These are phyloP conservation scores for Ambispora gerdemannii DNA, from an alignment of 192 early-diverging fungal genomes.

Conservation along the genomic window DNA sequence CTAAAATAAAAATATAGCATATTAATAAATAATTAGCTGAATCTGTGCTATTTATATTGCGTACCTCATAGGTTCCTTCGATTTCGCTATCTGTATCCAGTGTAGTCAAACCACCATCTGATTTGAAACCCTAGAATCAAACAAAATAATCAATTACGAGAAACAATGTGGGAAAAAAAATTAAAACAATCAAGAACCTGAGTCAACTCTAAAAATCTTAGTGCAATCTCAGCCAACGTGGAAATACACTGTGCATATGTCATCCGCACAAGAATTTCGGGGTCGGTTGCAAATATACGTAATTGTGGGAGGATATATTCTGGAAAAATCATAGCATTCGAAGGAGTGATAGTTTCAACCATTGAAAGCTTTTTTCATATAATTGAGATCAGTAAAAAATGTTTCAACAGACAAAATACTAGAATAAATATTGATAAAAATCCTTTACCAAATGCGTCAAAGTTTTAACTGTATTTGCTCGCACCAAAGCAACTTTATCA, in stretches of 20 bases:
- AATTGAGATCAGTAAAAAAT: neutral
- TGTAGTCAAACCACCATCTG: conserved; percentile 44
- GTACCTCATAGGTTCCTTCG: conserved; percentile 43
- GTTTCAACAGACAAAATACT: neutral
- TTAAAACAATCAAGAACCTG: conserved; percentile 44
- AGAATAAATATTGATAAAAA: neutral
- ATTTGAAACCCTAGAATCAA: conserved; percentile 40
- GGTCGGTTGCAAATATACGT: conserved; percentile 65
- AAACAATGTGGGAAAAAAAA: neutral
- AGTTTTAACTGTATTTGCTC: conserved; percentile 59
- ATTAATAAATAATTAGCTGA: neutral
- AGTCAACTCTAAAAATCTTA: conserved; percentile 69
- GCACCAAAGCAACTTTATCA: conserved; percentile 63
- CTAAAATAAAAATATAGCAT: conserved; percentile 33
- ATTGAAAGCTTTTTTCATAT: conserved; percentile 56
- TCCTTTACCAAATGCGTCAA: conserved; percentile 66
- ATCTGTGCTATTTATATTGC: neutral
- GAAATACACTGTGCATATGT: conserved; percentile 83
- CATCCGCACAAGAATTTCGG: conserved; percentile 72
- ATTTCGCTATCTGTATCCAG: conserved; percentile 41
- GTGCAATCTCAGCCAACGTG: conserved; percentile 71
- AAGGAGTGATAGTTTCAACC: conserved; percentile 71
- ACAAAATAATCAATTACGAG: neutral
- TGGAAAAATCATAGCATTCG: conserved; percentile 83
- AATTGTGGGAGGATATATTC: conserved; percentile 85